Evolutionary conservation across 257 asterid species (phyloP).

Genomic region (Scutellaria galericulata): DNA sequence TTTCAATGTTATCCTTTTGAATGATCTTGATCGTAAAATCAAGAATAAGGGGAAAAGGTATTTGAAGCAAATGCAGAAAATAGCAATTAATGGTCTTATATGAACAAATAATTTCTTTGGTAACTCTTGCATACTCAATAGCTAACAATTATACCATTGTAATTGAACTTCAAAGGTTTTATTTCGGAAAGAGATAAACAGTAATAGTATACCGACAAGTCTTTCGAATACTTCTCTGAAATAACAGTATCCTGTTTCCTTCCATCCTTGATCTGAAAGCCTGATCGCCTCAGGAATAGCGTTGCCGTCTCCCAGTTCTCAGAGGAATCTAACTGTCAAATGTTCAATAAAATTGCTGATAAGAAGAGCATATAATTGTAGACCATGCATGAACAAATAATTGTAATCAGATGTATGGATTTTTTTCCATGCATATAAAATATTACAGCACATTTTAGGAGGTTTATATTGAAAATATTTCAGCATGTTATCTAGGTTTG

Average conservation of each 20-base stretch:
- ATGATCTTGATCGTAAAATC: conserved; percentile 6
- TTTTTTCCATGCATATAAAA: not conserved
- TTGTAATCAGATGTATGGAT: not conserved
- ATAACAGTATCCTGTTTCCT: conserved; percentile 61
- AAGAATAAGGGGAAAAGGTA: not conserved
- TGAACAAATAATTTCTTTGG: not conserved
- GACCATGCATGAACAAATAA: not conserved
- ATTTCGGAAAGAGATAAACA: conserved; percentile 28
- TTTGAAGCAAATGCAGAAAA: not conserved
- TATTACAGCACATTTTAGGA: conserved; percentile 1
- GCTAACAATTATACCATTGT: too few species aligned
- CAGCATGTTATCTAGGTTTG: conserved; percentile 9
- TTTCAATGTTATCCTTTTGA: not conserved
- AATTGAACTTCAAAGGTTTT: not conserved
- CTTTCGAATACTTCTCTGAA: conserved; percentile 77
- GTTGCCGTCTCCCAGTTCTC: conserved; percentile 91
- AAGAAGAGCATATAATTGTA: conserved; percentile 24
- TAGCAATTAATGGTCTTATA: not conserved
- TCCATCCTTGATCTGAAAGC: conserved; percentile 81
- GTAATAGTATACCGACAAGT: conserved; percentile 70
- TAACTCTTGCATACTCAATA: too few species aligned
- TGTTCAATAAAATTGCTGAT: conserved; percentile 15
- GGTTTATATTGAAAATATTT: not conserved
- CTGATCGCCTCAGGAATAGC: conserved; percentile 62
- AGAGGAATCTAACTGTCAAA: conserved; percentile 69